Base-by-base conservation (phyloP, 495 filamentous ascomycete species). In the Penicillium malachiteum region DNA sequence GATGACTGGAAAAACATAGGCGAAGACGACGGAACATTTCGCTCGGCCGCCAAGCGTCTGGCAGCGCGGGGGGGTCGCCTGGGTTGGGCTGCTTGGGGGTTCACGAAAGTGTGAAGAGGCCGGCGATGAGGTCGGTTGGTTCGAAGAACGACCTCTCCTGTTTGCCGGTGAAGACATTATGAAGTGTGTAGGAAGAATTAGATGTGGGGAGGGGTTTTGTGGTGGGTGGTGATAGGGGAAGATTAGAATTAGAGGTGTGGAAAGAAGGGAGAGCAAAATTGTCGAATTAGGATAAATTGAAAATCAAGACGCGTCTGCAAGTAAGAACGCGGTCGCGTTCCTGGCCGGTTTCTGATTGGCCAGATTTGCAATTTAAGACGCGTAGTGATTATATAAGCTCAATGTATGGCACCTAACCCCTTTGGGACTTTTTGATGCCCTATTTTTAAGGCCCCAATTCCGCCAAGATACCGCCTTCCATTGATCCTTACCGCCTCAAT, bases 1-100 rank as follows among this genome's bases (percentile, higher is more conserved):
- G 91, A 92, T 1, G 91, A 94, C 54, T 85, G 84, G 69, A 86
- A 94, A 68, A 90, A 89, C 54, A 95, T 80, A 30, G 92, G 92
- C 26, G 91, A 96, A 3, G 91, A 94, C 3, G 85, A 85, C 31
- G 78, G 67, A 0, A 72, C 57, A 41, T 71, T 67, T 33, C 65
- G 64, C 39, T 76, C 73, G 13, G 67, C 71, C 39, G 70, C 58
- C 35, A 72, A 46, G 14, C 73, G 72, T 56, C 69, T 59, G 57
- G 81, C 82, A 33, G 74, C 73, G 55, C 75, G 74, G 49, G 75
- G n/a, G 76, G 12, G 76, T 79, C 14, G 68, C 62, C 44, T 76
- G 61, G 39, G 66, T 63, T 37, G 75, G 72, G 50, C 70, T 76
- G 64, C 73, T 79, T 13, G 65, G 67, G 6, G 61, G 61, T 59